These are phyloP conservation scores for Alternaria atra DNA, from an alignment of 2,329 filamentous ascomycete species.

Conservation along the genomic window DNA sequence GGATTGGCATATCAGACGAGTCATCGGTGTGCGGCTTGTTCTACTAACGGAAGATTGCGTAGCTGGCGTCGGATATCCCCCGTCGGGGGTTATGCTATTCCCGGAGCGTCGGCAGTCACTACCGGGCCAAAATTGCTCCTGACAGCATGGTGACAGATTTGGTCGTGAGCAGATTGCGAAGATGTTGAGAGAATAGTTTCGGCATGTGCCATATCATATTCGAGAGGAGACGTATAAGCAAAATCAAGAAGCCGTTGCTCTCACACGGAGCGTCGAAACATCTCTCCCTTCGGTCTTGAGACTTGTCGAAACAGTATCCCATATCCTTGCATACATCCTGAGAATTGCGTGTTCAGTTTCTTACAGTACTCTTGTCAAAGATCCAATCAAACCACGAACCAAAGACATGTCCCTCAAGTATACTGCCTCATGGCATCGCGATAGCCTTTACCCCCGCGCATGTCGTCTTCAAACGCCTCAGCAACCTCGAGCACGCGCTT, in stretches of 20 bases:
- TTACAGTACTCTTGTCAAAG: no score
- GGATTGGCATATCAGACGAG: neutral
- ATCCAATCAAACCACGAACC: no score
- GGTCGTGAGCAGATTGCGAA: no score
- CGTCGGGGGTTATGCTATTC: neutral
- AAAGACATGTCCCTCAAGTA: constrained; percentile 53
- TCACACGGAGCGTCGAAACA: no score
- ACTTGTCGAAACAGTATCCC: no score
- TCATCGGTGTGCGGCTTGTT: neutral
- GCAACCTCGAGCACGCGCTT: constrained; percentile 84
- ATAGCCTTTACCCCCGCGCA: constrained; percentile 82
- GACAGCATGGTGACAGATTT: neutral
- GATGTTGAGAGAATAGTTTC: no score
- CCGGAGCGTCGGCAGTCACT: neutral
- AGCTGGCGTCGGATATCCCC: neutral
- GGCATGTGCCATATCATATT: no score
- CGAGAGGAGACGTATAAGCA: no score
- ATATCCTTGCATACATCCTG: no score
- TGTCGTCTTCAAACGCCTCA: constrained; percentile 81
- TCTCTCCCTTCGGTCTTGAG: no score
- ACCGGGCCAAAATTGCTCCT: neutral
- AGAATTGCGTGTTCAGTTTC: no score
- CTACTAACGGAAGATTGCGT: neutral
- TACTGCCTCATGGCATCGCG: constrained; percentile 87
- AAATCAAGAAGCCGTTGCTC: no score